phyloP scores from a whole-genome alignment of 2,329 filamentous ascomycete genomes.

The Ceratocystiopsis brevicomis region DNA sequence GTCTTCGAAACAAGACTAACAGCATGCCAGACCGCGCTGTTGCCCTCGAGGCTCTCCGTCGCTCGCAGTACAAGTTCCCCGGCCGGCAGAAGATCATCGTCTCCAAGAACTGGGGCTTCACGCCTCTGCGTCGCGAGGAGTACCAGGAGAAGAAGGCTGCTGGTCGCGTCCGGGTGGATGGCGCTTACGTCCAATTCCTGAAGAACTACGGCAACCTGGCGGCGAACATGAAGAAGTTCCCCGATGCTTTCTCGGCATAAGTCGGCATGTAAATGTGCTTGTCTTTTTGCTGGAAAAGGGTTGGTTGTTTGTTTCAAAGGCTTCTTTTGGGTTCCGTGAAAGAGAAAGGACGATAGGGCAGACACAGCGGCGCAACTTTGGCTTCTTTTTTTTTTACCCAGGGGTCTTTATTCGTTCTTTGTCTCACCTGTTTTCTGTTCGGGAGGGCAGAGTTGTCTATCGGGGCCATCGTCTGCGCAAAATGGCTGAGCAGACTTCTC shows the following conservation, averaged over 20 bases:
- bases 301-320: conserved; percentile 1
- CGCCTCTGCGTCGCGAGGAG: conserved; percentile 89
- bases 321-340: conserved; percentile 1
- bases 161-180: conserved; percentile 87
- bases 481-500: no score
- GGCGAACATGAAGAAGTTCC: conserved; percentile 87
- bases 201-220: conserved; percentile 74
- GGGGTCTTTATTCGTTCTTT: conserved; percentile 10
- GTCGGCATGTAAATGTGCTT: conserved; percentile 2
- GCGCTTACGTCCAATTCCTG: conserved; percentile 99
- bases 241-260: conserved; percentile 59
- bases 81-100: conserved; percentile 99
- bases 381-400: conserved; percentile 10
- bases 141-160: conserved; percentile 90
- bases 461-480: background rate
- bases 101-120: conserved; percentile 99
- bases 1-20: background rate
- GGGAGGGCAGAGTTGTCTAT: background rate
- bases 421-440: background rate
- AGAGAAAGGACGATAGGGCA: no score
- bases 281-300: background rate
- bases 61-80: conserved; percentile 99
- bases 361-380: conserved; percentile 11
- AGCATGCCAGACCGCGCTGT: conserved; percentile 51
- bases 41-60: conserved; percentile 95